Evolutionary conservation across 2,329 filamentous ascomycete species (phyloP).

Genomic region (Balansia obtecta): DNA sequence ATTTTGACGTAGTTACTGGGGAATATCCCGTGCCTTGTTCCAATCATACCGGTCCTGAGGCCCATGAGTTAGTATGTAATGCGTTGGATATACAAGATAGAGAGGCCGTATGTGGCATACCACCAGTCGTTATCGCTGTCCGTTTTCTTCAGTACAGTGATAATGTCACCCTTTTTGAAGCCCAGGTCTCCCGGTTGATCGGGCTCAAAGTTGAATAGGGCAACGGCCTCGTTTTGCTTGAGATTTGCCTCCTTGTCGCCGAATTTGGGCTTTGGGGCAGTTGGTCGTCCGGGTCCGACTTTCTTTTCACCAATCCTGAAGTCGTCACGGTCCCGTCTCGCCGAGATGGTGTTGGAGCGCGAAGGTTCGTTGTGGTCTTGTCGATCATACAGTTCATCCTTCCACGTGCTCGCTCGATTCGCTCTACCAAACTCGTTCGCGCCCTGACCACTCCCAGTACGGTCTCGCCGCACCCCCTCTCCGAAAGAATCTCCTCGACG

Average conservation of each 20-base stretch:
- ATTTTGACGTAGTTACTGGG: slow-evolving; percentile 70
- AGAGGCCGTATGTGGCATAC: slow-evolving; percentile 31
- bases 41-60: slow-evolving; percentile 73
- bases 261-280: slow-evolving; percentile 84
- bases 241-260: slow-evolving; percentile 40
- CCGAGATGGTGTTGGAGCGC: slow-evolving; percentile 39
- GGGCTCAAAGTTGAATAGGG: slow-evolving; percentile 86
- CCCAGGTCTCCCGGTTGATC: slow-evolving; percentile 86
- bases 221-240: slow-evolving; percentile 71
- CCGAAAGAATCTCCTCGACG: slow-evolving; percentile 57
- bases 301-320: slow-evolving; percentile 24
- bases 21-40: slow-evolving; percentile 79
- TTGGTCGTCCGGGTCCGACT: slow-evolving; percentile 60
- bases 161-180: slow-evolving; percentile 95
- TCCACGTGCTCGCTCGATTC: slow-evolving; percentile 57
- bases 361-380: slow-evolving; percentile 28
- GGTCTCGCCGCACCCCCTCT: slow-evolving; percentile 38
- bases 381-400: slow-evolving; percentile 62
- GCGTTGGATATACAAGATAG: not conserved
- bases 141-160: slow-evolving; percentile 88
- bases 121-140: slow-evolving; percentile 95
- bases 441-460: slow-evolving; percentile 27
- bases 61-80: not conserved
- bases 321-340: slow-evolving; percentile 33
- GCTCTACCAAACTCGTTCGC: slow-evolving; percentile 41